Conservation (phyloP, 176 grass and related monocot genomes). For the Secale cereale region DNA sequence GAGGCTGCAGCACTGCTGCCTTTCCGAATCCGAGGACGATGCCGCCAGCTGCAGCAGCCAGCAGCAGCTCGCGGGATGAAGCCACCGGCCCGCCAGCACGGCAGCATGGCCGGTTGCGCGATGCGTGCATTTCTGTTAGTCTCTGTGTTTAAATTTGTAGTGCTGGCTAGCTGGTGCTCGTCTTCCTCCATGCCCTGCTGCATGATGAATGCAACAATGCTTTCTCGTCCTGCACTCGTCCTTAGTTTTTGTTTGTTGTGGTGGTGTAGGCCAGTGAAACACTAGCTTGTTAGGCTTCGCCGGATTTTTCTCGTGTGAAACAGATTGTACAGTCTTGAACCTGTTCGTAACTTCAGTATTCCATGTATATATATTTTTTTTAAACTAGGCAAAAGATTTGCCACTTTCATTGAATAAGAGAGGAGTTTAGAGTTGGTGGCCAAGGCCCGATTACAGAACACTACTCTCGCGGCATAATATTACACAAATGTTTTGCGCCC, state of each 20-base stretch:
- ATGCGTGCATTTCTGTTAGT: neutral
- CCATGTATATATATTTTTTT: neutral
- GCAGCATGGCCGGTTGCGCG: neutral
- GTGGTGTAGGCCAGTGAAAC: constrained; percentile 9
- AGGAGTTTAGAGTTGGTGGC: too few relatives aligned
- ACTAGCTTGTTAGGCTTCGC: neutral
- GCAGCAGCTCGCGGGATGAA: constrained; percentile 51
- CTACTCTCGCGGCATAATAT: too few relatives aligned
- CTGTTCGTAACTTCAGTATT: constrained; percentile 5
- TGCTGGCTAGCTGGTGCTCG: neutral
- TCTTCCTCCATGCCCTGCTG: neutral
- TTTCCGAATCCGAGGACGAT: constrained; percentile 50
- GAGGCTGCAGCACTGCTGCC: constrained; percentile 47
- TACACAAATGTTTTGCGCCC: too few relatives aligned
- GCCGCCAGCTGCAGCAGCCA: constrained; percentile 15
- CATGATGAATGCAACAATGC: neutral
- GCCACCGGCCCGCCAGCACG: neutral
- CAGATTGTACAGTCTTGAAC: constrained; percentile 26
- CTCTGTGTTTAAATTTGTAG: neutral
- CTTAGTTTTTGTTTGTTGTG: constrained; percentile 11
- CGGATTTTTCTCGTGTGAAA: constrained; percentile 10
- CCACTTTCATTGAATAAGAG: too few relatives aligned
- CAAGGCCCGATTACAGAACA: too few relatives aligned
- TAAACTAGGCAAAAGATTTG: too few relatives aligned
- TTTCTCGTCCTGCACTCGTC: constrained; percentile 19